Evolutionary conservation across 805 yeast species (phyloP).

Genomic region (Brettanomyces custersianus): DNA sequence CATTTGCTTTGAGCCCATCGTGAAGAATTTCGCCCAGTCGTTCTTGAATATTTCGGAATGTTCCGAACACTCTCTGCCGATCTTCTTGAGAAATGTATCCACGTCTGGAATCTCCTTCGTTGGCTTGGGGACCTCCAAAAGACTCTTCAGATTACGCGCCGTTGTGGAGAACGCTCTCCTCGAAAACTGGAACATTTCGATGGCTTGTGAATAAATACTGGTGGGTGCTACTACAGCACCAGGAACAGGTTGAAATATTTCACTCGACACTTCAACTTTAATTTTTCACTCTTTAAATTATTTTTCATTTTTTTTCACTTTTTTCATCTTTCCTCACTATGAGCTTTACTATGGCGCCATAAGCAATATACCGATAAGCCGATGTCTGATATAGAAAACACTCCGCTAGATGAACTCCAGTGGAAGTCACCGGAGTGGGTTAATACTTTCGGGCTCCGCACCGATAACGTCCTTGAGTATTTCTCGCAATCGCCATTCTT

Average conservation of each 20-base stretch:
- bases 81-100: constrained; percentile 58
- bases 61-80: constrained; percentile 70
- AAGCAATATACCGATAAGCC: too few species aligned
- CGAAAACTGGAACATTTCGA: too few species aligned
- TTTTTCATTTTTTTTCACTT: too few species aligned
- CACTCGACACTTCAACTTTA: too few species aligned
- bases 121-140: constrained; percentile 36
- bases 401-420: constrained; percentile 75
- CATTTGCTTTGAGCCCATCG: constrained; percentile 43
- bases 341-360: too few species aligned
- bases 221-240: too few species aligned
- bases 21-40: constrained; percentile 59
- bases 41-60: constrained; percentile 61
- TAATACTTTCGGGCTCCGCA: constrained; percentile 75
- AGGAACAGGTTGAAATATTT: too few species aligned
- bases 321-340: too few species aligned
- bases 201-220: too few species aligned
- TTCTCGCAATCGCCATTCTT: constrained; percentile 92
- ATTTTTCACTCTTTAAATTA: too few species aligned
- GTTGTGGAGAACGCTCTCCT: constrained; percentile 8
- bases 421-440: constrained; percentile 99
- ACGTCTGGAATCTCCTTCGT: constrained; percentile 57
- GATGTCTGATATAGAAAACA: constrained; percentile 8
- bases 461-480: constrained; percentile 88
- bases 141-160: background rate